A percentile compares a stretch with the other conserved stretches of the same genome.
phyloP scores from a whole-genome alignment of 2,329 filamentous ascomycete species.

The Ceratocystis huliohia region DNA sequence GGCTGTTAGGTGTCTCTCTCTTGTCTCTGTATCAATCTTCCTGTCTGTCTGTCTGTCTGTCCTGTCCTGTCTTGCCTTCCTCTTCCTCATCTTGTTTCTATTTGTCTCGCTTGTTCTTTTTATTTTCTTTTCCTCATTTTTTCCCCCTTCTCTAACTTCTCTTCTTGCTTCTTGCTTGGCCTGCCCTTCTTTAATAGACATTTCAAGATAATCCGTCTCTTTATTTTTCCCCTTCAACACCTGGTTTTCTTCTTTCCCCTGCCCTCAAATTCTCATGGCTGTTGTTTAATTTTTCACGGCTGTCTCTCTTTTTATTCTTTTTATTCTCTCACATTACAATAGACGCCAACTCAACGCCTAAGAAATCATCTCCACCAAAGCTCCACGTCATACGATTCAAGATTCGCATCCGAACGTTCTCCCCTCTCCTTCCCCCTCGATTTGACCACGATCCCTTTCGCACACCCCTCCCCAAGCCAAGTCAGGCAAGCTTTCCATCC shows the following conservation, averaged over 20 bases:
- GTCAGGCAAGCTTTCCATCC: not conserved
- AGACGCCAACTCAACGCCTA: slow-evolving; percentile 1
- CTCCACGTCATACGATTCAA: slow-evolving; percentile 20
- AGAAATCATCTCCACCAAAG: slow-evolving; percentile 8
- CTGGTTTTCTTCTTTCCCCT: not conserved
- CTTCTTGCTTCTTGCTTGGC: not conserved
- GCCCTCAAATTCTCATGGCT: slow-evolving; percentile 4
- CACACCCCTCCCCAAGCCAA: not conserved
- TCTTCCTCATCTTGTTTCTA: not conserved
- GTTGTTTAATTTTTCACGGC: not conserved
- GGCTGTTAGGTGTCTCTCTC: too few relatives aligned
- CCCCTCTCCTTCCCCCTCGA: not conserved
- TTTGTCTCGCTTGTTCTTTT: slow-evolving; percentile 15
- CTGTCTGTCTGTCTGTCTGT: not conserved
- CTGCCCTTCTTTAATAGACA: slow-evolving; percentile 11
- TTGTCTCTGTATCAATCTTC: too few relatives aligned
- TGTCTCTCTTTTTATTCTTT: not conserved
- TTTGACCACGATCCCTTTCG: slow-evolving; percentile 2
- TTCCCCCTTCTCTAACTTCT: slow-evolving; percentile 8
- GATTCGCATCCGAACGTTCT: not conserved
- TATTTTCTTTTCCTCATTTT: not conserved
- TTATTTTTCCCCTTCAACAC: slow-evolving; percentile 2
- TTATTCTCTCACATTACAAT: slow-evolving; percentile 1
- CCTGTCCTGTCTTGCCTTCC: slow-evolving; percentile 6
- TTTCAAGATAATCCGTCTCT: not conserved